Evolutionary conservation across 148 eudicot genomes (phyloP).

Genomic region (Silene uniflora): DNA sequence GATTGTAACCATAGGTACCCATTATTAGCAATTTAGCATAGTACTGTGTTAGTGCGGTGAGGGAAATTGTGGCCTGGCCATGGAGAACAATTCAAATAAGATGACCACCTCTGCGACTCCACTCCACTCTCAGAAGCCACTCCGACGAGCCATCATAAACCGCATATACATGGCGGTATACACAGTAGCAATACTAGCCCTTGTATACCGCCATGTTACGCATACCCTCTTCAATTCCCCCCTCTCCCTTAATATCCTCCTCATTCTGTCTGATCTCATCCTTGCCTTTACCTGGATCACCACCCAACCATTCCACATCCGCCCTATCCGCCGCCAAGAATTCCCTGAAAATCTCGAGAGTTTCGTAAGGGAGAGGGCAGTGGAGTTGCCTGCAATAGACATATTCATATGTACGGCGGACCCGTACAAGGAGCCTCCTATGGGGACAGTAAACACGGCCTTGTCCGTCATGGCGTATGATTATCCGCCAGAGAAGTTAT

Average conservation of each 20-base stretch:
- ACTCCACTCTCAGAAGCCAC: slow-evolving; percentile 34
- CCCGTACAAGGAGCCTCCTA: slow-evolving; percentile 78
- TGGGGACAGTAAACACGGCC: slow-evolving; percentile 69
- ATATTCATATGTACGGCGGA: slow-evolving; percentile 88
- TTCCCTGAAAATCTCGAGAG: slow-evolving; percentile 41
- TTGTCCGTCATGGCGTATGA: slow-evolving; percentile 83
- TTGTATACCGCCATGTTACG: slow-evolving; percentile 42
- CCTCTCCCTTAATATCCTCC: slow-evolving; percentile 19
- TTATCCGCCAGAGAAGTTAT: slow-evolving; percentile 62
- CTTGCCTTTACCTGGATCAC: slow-evolving; percentile 56
- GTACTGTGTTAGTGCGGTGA: too few species aligned
- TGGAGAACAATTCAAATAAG: slow-evolving; percentile 9
- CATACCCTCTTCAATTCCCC: slow-evolving; percentile 28
- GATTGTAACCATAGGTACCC: too few species aligned
- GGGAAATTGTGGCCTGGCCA: background rate
- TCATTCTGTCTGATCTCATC: slow-evolving; percentile 47
- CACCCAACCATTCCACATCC: slow-evolving; percentile 50
- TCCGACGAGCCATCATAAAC: slow-evolving; percentile 39
- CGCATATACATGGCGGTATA: slow-evolving; percentile 54
- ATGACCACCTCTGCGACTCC: slow-evolving; percentile 9
- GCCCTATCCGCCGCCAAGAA: slow-evolving; percentile 45
- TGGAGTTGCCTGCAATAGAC: slow-evolving; percentile 49
- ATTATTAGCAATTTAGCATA: too few species aligned
- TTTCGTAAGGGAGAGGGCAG: background rate
- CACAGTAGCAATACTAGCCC: slow-evolving; percentile 40